These are phyloP conservation scores for Camelina laxa DNA, from an alignment of 345 rosid genomes.

Conservation along the genomic window DNA sequence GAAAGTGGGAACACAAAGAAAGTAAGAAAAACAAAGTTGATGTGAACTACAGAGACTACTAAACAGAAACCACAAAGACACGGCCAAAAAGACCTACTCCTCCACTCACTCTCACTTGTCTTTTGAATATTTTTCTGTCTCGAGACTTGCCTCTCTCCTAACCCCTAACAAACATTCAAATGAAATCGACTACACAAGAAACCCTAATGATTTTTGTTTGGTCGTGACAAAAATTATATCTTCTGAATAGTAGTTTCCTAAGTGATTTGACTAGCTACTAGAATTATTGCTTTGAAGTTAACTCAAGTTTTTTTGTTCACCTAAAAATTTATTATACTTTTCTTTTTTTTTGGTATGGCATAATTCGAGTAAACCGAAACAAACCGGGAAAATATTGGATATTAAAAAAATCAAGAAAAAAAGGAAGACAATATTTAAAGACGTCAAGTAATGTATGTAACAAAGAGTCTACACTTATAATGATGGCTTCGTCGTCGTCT, in stretches of 20 bases:
- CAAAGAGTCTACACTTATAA: slow-evolving; percentile 28
- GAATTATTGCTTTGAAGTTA: slow-evolving; percentile 32
- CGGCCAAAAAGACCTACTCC: slow-evolving; percentile 38
- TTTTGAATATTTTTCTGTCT: slow-evolving; percentile 26
- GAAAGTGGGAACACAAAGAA: slow-evolving; percentile 47
- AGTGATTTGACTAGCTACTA: slow-evolving; percentile 34
- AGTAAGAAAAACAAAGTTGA: slow-evolving; percentile 39
- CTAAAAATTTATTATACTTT: slow-evolving; percentile 13
- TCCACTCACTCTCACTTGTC: slow-evolving; percentile 41
- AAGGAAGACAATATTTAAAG: slow-evolving; percentile 35
- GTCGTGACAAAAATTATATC: slow-evolving; percentile 15
- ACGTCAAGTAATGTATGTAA: slow-evolving; percentile 33
- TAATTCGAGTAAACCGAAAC: slow-evolving; percentile 25
- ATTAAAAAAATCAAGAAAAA: slow-evolving; percentile 4
- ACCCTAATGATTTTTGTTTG: slow-evolving; percentile 3
- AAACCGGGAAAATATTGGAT: slow-evolving; percentile 7
- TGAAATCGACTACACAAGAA: slow-evolving; percentile 26
- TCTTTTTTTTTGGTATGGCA: background rate
- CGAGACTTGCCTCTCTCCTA: slow-evolving; percentile 25
- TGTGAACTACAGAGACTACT: slow-evolving; percentile 38
- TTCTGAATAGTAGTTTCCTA: slow-evolving; percentile 15
- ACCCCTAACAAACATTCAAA: slow-evolving; percentile 19
- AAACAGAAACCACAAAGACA: slow-evolving; percentile 40
- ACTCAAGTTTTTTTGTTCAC: slow-evolving; percentile 1
- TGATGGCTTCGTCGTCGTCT: slow-evolving; percentile 37